Percentiles rank a stretch among this genome's conserved stretches.
phyloP scores from a whole-genome alignment of 192 early-diverging fungal genomes.

The Lunasporangiospora selenospora region DNA sequence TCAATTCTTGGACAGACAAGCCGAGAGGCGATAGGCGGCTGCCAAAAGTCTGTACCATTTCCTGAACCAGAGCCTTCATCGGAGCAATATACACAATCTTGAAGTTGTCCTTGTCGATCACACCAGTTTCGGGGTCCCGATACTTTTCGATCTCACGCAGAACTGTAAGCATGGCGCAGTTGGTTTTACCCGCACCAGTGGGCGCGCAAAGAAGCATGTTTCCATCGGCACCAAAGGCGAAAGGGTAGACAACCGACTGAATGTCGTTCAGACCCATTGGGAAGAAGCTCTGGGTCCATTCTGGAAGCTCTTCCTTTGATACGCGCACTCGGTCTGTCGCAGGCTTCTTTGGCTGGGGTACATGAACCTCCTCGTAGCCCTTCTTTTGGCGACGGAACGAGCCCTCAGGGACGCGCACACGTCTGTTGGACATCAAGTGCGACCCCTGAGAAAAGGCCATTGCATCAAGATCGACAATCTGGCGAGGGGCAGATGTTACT shows the following conservation, averaged over 20 bases:
- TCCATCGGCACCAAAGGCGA: slow-evolving; percentile 89
- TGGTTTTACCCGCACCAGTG: slow-evolving; percentile 98
- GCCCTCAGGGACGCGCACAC: slow-evolving; percentile 89
- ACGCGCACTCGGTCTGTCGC: slow-evolving; percentile 72
- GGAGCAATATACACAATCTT: slow-evolving; percentile 99
- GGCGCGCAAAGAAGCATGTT: slow-evolving; percentile 98
- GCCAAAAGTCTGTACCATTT: slow-evolving; percentile 94
- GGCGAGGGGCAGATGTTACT: slow-evolving; percentile 61
- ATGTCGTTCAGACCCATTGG: slow-evolving; percentile 86
- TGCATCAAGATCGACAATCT: slow-evolving; percentile 79
- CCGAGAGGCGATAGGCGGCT: slow-evolving; percentile 77
- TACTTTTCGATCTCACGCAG: slow-evolving; percentile 87
- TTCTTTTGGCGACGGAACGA: slow-evolving; percentile 89
- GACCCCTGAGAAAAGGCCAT: slow-evolving; percentile 92
- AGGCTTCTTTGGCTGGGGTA: slow-evolving; percentile 86
- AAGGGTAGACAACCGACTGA: slow-evolving; percentile 87
- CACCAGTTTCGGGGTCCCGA: slow-evolving; percentile 73
- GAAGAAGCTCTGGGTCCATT: slow-evolving; percentile 85
- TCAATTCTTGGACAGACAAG: slow-evolving; percentile 94
- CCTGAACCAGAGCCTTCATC: slow-evolving; percentile 99
- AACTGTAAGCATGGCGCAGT: slow-evolving; percentile 96
- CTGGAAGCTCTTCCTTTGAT: slow-evolving; percentile 70
- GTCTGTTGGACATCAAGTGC: slow-evolving; percentile 98
- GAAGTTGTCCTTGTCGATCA: slow-evolving; percentile 82
- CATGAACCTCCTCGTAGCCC: slow-evolving; percentile 95